Conservation (phyloP, 1,284 basidiomycete genomes). For the Leccinum solheimii region DNA sequence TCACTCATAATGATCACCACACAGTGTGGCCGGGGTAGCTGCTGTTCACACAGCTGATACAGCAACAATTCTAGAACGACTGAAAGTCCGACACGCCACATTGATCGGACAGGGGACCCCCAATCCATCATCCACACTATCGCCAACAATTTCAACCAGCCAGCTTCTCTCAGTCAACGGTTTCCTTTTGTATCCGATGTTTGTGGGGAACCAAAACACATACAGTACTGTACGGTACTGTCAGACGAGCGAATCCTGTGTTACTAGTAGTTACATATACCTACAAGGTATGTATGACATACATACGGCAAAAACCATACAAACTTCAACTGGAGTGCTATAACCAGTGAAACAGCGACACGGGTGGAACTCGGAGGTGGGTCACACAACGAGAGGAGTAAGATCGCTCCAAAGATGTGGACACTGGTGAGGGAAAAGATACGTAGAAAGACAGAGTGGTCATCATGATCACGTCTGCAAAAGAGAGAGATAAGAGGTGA, state of each 20-base stretch:
- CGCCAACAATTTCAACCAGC: not conserved
- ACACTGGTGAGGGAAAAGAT: not conserved
- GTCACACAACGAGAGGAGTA: not conserved
- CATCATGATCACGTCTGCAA: not conserved
- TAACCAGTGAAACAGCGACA: not conserved
- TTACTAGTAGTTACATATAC: not conserved
- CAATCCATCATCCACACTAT: not conserved
- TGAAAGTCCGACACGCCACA: not conserved
- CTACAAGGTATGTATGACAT: not conserved
- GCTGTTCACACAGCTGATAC: not conserved
- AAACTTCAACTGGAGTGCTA: not conserved
- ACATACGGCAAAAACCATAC: not conserved
- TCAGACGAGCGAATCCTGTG: not conserved
- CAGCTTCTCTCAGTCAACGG: not conserved
- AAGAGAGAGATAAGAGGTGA: not conserved
- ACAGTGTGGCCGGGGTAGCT: not conserved
- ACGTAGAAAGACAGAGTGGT: constrained; percentile 1
- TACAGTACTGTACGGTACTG: not conserved
- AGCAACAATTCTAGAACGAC: not conserved
- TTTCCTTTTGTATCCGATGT: not conserved
- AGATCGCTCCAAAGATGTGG: not conserved
- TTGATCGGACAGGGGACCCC: not conserved
- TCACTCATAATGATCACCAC: not conserved
- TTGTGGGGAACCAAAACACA: not conserved
- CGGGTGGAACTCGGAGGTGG: not conserved